These are phyloP conservation scores for Backusella psychrophila DNA, from an alignment of 192 early-diverging fungal species.

Conservation along the genomic window DNA sequence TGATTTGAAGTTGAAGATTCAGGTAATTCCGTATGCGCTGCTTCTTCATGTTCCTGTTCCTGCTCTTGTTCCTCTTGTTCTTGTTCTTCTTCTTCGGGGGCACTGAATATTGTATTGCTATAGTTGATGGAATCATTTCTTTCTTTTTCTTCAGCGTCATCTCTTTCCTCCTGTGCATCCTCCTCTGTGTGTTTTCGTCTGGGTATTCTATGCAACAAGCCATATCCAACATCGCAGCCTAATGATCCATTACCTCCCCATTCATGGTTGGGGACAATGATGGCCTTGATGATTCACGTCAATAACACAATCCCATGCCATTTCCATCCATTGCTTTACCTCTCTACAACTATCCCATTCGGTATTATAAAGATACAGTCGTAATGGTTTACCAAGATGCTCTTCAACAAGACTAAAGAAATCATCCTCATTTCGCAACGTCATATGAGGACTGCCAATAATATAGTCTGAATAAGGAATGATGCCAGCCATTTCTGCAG, in stretches of 20 bases:
- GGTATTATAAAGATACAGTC: conserved; percentile 68
- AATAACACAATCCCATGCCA: background rate
- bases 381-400: conserved; percentile 55
- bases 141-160: background rate
- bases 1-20: background rate
- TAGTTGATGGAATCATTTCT: conserved; percentile 3
- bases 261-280: conserved; percentile 62
- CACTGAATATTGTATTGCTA: conserved; percentile 29
- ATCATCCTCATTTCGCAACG: conserved; percentile 60
- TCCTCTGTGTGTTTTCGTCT: conserved; percentile 7
- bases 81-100: conserved; percentile 16
- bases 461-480: conserved; percentile 69
- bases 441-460: conserved; percentile 63
- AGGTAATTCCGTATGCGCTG: background rate
- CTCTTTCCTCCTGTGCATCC: background rate
- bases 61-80: background rate
- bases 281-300: conserved; percentile 40
- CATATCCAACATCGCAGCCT: conserved; percentile 75
- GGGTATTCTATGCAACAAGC: conserved; percentile 42
- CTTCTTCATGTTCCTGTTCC: background rate
- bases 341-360: conserved; percentile 62
- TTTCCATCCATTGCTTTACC: conserved; percentile 19
- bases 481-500: conserved; percentile 68
- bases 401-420: conserved; percentile 63
- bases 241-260: conserved; percentile 71